Evolutionary conservation across 306 rosid genomes (phyloP).

Genomic region (Begonia loranthoides): DNA sequence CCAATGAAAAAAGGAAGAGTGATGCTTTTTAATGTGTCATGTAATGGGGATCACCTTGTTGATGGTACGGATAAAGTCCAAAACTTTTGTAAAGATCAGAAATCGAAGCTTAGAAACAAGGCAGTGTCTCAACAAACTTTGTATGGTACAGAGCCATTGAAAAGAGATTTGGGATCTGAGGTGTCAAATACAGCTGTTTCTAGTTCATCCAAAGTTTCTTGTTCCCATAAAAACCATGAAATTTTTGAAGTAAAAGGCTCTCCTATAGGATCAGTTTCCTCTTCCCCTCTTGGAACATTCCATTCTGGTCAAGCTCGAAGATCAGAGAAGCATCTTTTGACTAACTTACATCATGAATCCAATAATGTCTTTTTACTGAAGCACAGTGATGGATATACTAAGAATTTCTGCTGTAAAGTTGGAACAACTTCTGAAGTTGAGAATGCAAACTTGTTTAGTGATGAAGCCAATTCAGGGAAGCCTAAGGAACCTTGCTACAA

Average conservation of each 20-base stretch:
- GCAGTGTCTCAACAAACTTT: conserved; percentile 19
- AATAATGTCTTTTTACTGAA: conserved; percentile 19
- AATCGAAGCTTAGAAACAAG: conserved; percentile 24
- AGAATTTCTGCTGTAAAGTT: conserved; percentile 16
- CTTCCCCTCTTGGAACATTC: conserved; percentile 47
- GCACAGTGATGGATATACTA: conserved; percentile 19
- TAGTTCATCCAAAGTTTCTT: conserved; percentile 69
- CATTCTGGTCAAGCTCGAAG: conserved; percentile 27
- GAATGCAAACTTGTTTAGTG: conserved; percentile 18
- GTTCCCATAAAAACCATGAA: conserved; percentile 33
- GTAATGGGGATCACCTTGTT: conserved; percentile 12
- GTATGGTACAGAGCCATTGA: conserved; percentile 23
- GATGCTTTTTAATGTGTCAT: conserved; percentile 19
- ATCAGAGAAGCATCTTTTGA: conserved; percentile 11
- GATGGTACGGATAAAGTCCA: conserved; percentile 16
- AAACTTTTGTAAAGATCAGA: conserved; percentile 22
- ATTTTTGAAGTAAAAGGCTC: conserved; percentile 44
- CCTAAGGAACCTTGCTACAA: conserved; percentile 6
- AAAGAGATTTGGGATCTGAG: conserved; percentile 29
- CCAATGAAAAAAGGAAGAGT: conserved; percentile 25
- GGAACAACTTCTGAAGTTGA: conserved; percentile 24
- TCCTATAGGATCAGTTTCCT: conserved; percentile 67
- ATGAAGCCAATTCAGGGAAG: conserved; percentile 13
- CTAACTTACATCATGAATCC: conserved; percentile 12
- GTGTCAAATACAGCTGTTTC: conserved; percentile 46